Conservation (phyloP, 495 filamentous ascomycete genomes). For the Talaromyces borbonicus region DNA sequence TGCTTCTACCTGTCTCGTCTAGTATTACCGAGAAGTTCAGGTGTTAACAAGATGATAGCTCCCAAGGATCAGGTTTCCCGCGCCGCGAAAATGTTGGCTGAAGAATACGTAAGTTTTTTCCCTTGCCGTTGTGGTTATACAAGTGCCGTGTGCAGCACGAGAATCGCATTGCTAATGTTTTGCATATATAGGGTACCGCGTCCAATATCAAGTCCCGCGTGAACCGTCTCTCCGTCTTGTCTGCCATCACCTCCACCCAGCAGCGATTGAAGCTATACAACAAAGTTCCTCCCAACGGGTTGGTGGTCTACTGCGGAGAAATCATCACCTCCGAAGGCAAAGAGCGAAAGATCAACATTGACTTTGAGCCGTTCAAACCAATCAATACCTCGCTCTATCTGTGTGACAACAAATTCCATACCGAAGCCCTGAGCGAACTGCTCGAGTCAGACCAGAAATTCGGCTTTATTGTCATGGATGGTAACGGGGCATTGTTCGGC, state of each 20-base stretch:
- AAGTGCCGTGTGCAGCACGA: no score
- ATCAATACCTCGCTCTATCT: constrained; percentile 99
- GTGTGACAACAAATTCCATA: constrained; percentile 99
- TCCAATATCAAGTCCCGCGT: constrained; percentile 99
- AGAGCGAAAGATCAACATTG: constrained; percentile 98
- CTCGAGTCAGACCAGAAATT: constrained; percentile 98
- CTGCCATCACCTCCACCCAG: constrained; percentile 97
- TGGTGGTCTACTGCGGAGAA: constrained; percentile 99
- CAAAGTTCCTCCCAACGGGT: constrained; percentile 93
- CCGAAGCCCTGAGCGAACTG: constrained; percentile 89
- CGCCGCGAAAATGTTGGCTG: constrained; percentile 97
- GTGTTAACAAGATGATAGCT: constrained; percentile 38
- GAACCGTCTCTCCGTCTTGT: constrained; percentile 93
- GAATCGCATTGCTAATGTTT: no score
- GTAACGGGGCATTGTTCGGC: constrained; percentile 93
- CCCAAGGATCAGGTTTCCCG: constrained; percentile 97
- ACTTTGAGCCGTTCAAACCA: constrained; percentile 98
- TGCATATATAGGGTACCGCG: constrained; percentile 64
- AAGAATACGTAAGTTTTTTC: constrained; percentile 92
- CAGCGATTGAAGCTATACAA: constrained; percentile 97
- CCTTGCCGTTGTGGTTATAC: no score
- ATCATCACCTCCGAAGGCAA: constrained; percentile 98
- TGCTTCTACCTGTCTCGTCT: constrained; percentile 15
- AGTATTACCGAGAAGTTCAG: constrained; percentile 6
- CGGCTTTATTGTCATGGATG: constrained; percentile 99